These are phyloP conservation scores for Tilletia caries DNA, from an alignment of 1,284 basidiomycete genomes.

Conservation along the genomic window DNA sequence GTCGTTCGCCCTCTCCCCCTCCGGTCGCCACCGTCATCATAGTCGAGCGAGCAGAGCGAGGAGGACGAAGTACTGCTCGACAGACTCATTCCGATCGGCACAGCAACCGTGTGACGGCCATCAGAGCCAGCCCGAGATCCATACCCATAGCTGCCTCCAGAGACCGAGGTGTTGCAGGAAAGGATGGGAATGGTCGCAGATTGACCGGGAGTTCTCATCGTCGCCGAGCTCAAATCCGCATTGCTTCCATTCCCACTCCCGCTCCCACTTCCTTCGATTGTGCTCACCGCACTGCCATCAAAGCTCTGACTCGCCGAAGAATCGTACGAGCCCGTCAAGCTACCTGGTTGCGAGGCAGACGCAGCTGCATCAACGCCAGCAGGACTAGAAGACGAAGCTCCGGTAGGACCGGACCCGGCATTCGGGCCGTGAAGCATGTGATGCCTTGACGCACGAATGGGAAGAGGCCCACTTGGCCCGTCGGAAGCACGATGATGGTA, in stretches of 20 bases:
- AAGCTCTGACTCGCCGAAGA: not conserved
- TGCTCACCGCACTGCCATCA: not conserved
- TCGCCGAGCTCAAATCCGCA: not conserved
- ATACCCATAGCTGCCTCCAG: not conserved
- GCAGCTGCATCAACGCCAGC: not conserved
- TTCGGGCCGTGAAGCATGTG: not conserved
- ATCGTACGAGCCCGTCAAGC: conserved; percentile 1
- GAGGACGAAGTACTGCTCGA: conserved; percentile 10
- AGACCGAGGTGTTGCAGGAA: not conserved
- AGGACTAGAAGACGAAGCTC: not conserved
- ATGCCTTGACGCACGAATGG: conserved; percentile 1
- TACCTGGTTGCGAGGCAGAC: not conserved
- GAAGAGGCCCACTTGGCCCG: conserved; percentile 4
- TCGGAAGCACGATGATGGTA: conserved; percentile 2
- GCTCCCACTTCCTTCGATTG: conserved; percentile 8
- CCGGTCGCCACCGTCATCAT: not conserved
- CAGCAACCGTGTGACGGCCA: not conserved
- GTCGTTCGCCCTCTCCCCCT: not conserved
- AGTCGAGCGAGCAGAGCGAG: conserved; percentile 13
- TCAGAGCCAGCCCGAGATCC: not conserved
- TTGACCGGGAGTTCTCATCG: not conserved
- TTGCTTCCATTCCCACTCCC: not conserved
- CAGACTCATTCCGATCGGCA: not conserved
- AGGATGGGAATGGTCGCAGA: conserved; percentile 2
- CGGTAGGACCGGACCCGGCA: not conserved